Base-by-base conservation (phyloP, 176 grass and related monocot species). In the Triticum urartu region DNA sequence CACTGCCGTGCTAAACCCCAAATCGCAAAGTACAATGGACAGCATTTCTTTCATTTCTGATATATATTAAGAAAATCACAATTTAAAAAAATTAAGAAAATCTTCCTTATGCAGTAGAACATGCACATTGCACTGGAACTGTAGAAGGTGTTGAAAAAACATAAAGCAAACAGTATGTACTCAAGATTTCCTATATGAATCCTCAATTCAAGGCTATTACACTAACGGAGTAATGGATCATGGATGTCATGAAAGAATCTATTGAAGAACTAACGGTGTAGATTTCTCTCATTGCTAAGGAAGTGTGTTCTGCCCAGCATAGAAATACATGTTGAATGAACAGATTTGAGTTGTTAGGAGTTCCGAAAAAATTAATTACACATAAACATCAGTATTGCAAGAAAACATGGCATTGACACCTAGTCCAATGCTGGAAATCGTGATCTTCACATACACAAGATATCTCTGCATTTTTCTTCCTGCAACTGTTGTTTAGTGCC, bases 21-120 rank as follows among this genome's bases (percentile, higher is more conserved):
- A 89, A 80, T 95, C 90, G 6, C 87, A 35, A 75, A 98, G 83
- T 54, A 95, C 92, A 85, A 95, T 82, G 72, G 96, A 95, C 36
- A 98, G 50, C 89, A 95, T 92, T 69, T 98, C 96, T 77, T 92
- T 98, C 79, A 98, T 94, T 94, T 98, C 96, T 98, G 91, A 24
- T 52, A 65, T 65, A 83, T 47, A 13, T 86, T 38, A 89, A 64
- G 58, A 69, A 85, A 39, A 76, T 81, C 22, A 68, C 12, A 10
- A 81, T 12, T 22, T 8, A 7, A 84, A 87, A 68, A 62, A 40
- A 7, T n/a, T n/a, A 75, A 80, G 8, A 73, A 14, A 74, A 74
- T 32, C 9, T 42, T 7, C 36, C 5, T 74, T 79, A 59, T 43
- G 12, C 58, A 79, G 68, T 4, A 18, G 30, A 86, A 32, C 25